phyloP scores from a whole-genome alignment of 2,329 filamentous ascomycete genomes.

The Colletotrichum gigasporum region DNA sequence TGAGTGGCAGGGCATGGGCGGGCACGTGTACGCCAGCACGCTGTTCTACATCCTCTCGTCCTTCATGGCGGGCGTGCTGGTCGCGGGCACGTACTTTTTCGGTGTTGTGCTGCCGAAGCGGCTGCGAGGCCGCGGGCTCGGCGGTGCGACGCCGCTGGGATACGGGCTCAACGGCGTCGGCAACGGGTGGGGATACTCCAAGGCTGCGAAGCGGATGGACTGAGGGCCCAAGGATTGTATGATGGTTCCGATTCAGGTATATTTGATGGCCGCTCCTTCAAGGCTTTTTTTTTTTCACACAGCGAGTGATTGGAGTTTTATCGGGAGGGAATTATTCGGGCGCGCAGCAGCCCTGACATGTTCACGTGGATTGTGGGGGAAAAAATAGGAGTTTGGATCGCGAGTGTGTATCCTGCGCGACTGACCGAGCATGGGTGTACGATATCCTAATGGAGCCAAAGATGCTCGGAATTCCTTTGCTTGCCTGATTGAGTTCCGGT shows the following conservation, averaged over 20 bases:
- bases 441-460: conserved; percentile 24
- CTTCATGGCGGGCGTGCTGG: conserved; percentile 64
- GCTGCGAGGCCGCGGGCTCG: conserved; percentile 59
- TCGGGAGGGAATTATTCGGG: background rate
- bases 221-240: conserved; percentile 35
- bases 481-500: too few relatives aligned
- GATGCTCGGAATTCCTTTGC: background rate
- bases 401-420: background rate
- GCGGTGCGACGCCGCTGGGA: conserved; percentile 64
- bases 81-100: conserved; percentile 68
- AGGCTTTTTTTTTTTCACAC: background rate
- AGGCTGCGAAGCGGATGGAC: conserved; percentile 64
- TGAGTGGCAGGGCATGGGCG: conserved; percentile 72
- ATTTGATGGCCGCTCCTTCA: background rate
- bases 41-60: conserved; percentile 70
- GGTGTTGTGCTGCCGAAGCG: conserved; percentile 66
- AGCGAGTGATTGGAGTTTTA: conserved; percentile 8
- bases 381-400: conserved; percentile 21
- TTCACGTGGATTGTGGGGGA: conserved; percentile 5
- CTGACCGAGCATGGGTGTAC: conserved; percentile 4
- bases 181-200: conserved; percentile 69
- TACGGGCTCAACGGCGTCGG: conserved; percentile 62
- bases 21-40: conserved; percentile 71
- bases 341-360: background rate
- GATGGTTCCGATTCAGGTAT: conserved; percentile 28